Conservation (phyloP, 768 basidiomycete species). For the Lentinula aciculospora region DNA sequence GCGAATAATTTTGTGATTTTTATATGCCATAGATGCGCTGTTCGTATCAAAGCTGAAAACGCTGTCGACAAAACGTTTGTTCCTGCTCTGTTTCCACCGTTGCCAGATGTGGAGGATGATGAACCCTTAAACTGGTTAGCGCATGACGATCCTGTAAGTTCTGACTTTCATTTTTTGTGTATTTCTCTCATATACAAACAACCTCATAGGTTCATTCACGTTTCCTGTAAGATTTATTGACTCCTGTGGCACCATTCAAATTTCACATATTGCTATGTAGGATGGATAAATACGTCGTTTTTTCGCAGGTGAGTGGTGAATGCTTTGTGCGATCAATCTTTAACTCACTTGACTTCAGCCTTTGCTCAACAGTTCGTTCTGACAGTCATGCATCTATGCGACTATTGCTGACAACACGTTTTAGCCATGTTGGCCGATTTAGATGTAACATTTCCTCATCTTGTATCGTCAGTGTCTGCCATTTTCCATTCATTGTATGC, state of each 20-base stretch:
- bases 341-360: neutral
- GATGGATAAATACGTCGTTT: slow-evolving; percentile 41
- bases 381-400: neutral
- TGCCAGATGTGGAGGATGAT: slow-evolving; percentile 22
- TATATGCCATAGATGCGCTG: slow-evolving; percentile 33
- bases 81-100: slow-evolving; percentile 49
- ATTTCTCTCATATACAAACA: neutral
- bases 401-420: neutral
- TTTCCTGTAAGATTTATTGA: slow-evolving; percentile 39
- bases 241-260: neutral
- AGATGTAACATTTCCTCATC: slow-evolving; percentile 39
- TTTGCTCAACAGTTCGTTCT: slow-evolving; percentile 9
- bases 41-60: slow-evolving; percentile 27
- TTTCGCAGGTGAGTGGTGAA: slow-evolving; percentile 28
- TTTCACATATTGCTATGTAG: neutral
- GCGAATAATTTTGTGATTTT: neutral
- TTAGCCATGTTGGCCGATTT: slow-evolving; percentile 47
- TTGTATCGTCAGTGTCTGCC: slow-evolving; percentile 31
- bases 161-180: neutral
- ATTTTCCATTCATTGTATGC: neutral
- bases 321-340: neutral
- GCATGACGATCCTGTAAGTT: neutral
- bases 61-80: slow-evolving; percentile 36
- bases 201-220: slow-evolving; percentile 45
- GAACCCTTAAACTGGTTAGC: slow-evolving; percentile 24